Base-by-base conservation (phyloP, 1,139 yeast species). In the Kodamaea alishanica region DNA sequence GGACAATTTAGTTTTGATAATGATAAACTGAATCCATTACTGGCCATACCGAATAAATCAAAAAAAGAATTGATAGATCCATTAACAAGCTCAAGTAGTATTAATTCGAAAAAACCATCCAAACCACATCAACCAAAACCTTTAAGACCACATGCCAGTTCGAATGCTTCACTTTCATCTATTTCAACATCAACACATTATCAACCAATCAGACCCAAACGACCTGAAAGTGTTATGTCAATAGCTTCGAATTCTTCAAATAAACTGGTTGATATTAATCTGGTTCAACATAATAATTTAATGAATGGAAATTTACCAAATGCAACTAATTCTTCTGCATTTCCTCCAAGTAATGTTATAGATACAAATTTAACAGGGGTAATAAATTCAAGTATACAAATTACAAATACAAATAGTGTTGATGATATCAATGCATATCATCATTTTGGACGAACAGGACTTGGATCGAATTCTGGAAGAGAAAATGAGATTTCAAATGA, bases 211-310 rank as follows among this genome's bases (percentile, higher is more conserved):
- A 58, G 68, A 34, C 68, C 70, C 1, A 63, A 61, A 41, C 54
- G 75, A 32, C 75, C 75, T 0, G 73, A 69, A 45, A 65, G 73
- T 44, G 74, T 67, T 8, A 47, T 70, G 44, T 69, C 75, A 1
- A 51, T 67, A 10, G 56, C 71, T 6, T 67, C 73, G 0, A 68
- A 64, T 41, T 65, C 71, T 7, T 67, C 74, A 28, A 46, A 43
- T 31, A 35, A 52, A n/a, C 47, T 51, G 9, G 33, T 45, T 22
- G 54, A 50, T 32, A 36, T 45, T 9, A 43, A 32, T 12, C 26
- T 20, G 22, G 34, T 31, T 20, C 28, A 33, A 35, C 44, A 46
- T 37, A n/a, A 52, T 60, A 26, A 49, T 56, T 44, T 48, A 33
- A 41, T 42, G 6, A 47, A 40, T 39, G 61, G 52, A 6, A 49